Percentiles rank a stretch among this genome's conserved stretches.
Conservation (phyloP, 192 early-diverging fungal species). For the Oehlia diaphana region DNA sequence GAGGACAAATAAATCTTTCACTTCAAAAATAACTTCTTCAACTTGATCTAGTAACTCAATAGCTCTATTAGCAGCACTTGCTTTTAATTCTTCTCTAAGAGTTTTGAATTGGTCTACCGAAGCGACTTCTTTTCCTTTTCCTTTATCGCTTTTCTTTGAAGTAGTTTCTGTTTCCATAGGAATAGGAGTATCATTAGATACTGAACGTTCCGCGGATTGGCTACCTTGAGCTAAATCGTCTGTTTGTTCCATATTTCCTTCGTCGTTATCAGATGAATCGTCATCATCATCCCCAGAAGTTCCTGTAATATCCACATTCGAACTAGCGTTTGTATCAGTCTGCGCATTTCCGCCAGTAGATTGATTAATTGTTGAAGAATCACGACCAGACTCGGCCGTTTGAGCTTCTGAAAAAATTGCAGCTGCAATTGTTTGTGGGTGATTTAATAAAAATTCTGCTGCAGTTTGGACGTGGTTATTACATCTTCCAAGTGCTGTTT, state of each 20-base stretch:
- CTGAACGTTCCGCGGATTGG: neutral
- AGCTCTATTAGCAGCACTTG: constrained; percentile 31
- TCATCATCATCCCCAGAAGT: constrained; percentile 37
- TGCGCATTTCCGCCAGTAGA: constrained; percentile 17
- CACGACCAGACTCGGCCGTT: constrained; percentile 33
- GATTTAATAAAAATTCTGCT: constrained; percentile 79
- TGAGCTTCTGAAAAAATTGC: constrained; percentile 40
- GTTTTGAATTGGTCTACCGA: constrained; percentile 33
- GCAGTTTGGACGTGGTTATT: constrained; percentile 79
- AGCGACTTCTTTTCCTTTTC: constrained; percentile 51
- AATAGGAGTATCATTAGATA: neutral
- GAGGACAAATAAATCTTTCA: constrained; percentile 65
- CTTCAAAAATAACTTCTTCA: constrained; percentile 65
- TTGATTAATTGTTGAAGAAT: neutral
- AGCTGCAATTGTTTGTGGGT: constrained; percentile 56
- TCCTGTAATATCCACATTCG: constrained; percentile 32
- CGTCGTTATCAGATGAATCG: neutral
- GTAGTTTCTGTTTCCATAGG: constrained; percentile 28
- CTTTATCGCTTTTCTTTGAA: constrained; percentile 44
- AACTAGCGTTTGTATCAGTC: constrained; percentile 19
- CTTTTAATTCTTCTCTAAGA: constrained; percentile 49
- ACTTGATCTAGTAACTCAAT: constrained; percentile 51
- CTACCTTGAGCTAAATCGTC: constrained; percentile 30
- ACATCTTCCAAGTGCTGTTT: constrained; percentile 73
- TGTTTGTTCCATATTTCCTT: neutral